Base-by-base conservation (phyloP, 257 asterid species). In the Solanum tacnaense region DNA sequence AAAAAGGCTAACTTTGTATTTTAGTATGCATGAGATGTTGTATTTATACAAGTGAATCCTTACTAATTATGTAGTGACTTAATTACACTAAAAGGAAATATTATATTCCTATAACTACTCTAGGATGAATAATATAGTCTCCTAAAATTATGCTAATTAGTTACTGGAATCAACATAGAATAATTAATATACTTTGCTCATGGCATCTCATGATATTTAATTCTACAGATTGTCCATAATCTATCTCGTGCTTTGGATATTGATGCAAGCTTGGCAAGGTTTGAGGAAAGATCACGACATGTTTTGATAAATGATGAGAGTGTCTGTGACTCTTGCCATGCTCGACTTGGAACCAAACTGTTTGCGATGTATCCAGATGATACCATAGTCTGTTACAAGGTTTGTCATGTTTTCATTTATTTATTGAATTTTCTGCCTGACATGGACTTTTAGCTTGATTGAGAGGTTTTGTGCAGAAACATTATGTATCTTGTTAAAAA, bases 331-430 rank as follows among this genome's bases (percentile, higher is more conserved):
- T 96, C 98, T 91, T 97, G 99, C 92, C 96, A 92, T 87, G 95
- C 98, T 62, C 98, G 98, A 87, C 98, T 97, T 58, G 98, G 99
- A 88, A 97, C 99, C 71, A 96, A 97, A 90, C 93, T 97, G 76
- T 97, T 97, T 89, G 99, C 98, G 10, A 95, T 97, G 98, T 96
- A 97, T 91, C 99, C 99, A n/a, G 99, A 97, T 89, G 99, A 97
- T 89, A 93, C 98, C 15, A 81, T 96, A 67, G 99, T 95, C 87
- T 97, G 99, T 89, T 97, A 97, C 91, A 97, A 97, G 97, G 99
- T 97, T 60, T 84, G 96, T 89, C 44, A 38, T 87, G 56, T 71
- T 71, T 13, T 70, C 34, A 11, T 60, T 83, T 73, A 41, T 38
- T 31, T 36, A 21, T 79, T 29, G 23, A 7, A n/a, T 21, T 46